phyloP scores from a whole-genome alignment of 2,329 filamentous ascomycete genomes.

The Penicillium olsonii region DNA sequence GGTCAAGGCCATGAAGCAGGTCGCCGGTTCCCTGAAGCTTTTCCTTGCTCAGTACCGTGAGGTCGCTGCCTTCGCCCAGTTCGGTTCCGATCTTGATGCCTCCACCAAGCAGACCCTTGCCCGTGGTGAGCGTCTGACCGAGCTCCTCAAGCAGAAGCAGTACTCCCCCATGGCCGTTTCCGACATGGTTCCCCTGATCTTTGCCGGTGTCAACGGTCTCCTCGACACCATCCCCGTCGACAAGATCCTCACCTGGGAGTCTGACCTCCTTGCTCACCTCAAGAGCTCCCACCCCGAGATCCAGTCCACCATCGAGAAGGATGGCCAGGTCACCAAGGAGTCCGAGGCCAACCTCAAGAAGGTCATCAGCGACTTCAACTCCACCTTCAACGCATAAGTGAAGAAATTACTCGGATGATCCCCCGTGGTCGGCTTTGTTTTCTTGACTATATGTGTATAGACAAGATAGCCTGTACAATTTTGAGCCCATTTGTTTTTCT shows the following conservation, averaged over 20 bases:
- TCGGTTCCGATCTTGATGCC: constrained; percentile 99
- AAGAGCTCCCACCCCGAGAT: constrained; percentile 86
- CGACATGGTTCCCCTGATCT: constrained; percentile 99
- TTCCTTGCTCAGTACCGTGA: constrained; percentile 99
- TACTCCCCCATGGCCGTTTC: constrained; percentile 98
- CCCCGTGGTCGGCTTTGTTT: constrained; percentile 40
- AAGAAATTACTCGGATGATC: constrained; percentile 35
- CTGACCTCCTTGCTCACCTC: constrained; percentile 90
- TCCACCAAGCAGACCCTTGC: constrained; percentile 97
- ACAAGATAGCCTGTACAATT: constrained; percentile 50
- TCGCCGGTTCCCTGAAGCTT: constrained; percentile 98
- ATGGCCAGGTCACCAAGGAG: constrained; percentile 95
- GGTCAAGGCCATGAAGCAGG: constrained; percentile 99
- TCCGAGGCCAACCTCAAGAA: constrained; percentile 67
- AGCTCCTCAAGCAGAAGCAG: constrained; percentile 99
- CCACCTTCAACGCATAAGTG: constrained; percentile 71
- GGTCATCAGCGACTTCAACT: constrained; percentile 77
- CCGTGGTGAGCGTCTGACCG: constrained; percentile 98
- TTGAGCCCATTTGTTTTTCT: constrained; percentile 45
- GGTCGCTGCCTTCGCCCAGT: constrained; percentile 98
- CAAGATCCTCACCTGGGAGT: constrained; percentile 93
- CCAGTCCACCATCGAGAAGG: constrained; percentile 85
- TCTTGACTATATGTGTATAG: constrained; percentile 46
- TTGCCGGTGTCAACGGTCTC: constrained; percentile 96
- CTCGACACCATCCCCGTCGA: constrained; percentile 83